Evolutionary conservation across 305 asterid species (phyloP), one percentile per base, ranked within the genome.

Genomic region (Ilex paraguariensis): DNA sequence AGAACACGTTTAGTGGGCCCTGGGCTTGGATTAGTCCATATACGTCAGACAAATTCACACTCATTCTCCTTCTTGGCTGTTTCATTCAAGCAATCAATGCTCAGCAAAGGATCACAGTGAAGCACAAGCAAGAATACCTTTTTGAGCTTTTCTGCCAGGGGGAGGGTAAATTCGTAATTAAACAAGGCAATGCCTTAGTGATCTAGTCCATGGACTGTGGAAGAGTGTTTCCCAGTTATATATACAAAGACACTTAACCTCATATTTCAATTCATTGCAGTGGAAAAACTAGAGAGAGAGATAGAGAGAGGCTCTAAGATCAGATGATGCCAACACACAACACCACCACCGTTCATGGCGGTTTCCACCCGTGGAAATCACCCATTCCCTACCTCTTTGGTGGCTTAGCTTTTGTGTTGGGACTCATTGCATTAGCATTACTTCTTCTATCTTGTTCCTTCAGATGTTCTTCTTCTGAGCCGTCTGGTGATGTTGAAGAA

Each of bases 361-460:
- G 53, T 14, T 32, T 58, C 16, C 58, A 52, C 12, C 56, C 17
- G 2, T 66, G 59, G 55, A 59, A 60, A 45, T 66, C 73, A 8
- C 73, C 64, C 14, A 62, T 56, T 28, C 68, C 65, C 17, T 69
- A 69, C 56, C 54, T 69, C 64, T 63, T 62, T 28, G 64, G 69
- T 13, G 65, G 69, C 32, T 14, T 69, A 12, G 59, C 69, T 7
- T 40, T 63, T 2, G 31, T 69, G 39, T 17, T 63, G 58, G 48
- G 58, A 62, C n/a, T 62, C 21, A 51, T 61, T n/a, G 54, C 39
- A 10, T 11, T 62, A 44, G 68, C 73, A 39, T 57, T 63, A 46
- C 13, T 57, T 10, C 30, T 69, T 42, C 63, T 63, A 6, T 59
- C 60, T 13, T 70, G 66, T 50, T 65, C 66, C 30, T 44, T 12